These are phyloP conservation scores for Xylaria venustula DNA, from an alignment of 495 filamentous ascomycete genomes.

Conservation along the genomic window DNA sequence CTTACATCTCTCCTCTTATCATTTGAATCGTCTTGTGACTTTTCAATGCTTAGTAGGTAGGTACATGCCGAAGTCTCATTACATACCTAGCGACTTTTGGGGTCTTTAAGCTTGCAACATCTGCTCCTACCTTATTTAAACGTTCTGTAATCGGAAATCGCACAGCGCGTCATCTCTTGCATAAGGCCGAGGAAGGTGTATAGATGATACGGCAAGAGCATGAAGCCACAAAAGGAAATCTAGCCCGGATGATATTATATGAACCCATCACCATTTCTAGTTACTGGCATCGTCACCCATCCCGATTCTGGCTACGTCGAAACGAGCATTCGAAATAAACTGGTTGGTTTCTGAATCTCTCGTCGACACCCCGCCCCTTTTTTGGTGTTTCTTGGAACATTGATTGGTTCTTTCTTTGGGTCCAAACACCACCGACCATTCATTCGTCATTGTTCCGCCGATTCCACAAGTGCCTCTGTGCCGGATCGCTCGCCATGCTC, in stretches of 20 bases:
- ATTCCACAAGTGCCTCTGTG: constrained; percentile 15
- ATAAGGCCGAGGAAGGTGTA: not conserved
- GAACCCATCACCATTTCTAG: not conserved
- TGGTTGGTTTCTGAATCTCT: too few relatives aligned
- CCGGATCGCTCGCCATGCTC: constrained; percentile 18
- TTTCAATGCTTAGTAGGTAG: too few relatives aligned
- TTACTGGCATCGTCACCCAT: not conserved
- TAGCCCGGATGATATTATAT: not conserved
- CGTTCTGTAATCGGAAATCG: too few relatives aligned
- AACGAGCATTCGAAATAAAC: not conserved
- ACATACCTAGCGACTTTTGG: too few relatives aligned
- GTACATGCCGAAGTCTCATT: too few relatives aligned
- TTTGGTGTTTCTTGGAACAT: constrained; percentile 22
- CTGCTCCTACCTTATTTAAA: too few relatives aligned
- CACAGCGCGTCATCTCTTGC: not conserved
- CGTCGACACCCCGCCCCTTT: too few relatives aligned
- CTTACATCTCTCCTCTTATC: not conserved
- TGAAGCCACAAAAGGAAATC: not conserved
- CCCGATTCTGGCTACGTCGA: constrained; percentile 2
- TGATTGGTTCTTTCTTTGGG: constrained; percentile 11
- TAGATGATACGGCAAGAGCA: not conserved
- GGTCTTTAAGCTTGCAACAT: too few relatives aligned
- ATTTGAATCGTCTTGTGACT: not conserved
- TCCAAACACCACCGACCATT: constrained; percentile 1
- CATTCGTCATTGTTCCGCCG: constrained; percentile 5